Evolutionary conservation across 345 rosid species (phyloP).

Genomic region (Cardamine occulta): DNA sequence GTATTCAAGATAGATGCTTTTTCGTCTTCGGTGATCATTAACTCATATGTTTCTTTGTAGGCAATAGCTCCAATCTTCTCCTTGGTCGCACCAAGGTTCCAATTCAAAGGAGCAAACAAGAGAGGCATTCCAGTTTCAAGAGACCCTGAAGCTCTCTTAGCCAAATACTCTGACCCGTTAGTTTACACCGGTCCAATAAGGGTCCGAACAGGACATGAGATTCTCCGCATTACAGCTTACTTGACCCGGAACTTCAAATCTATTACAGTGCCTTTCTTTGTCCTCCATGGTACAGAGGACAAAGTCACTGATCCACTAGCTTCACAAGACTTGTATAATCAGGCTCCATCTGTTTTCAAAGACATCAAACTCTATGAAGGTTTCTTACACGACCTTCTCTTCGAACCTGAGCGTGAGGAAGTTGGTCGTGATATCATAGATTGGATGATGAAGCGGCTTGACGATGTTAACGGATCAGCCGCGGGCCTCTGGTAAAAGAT

Average conservation of each 20-base stretch:
- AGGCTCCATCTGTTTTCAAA: slow-evolving; percentile 77
- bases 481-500: slow-evolving; percentile 35
- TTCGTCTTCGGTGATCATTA: background rate
- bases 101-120: slow-evolving; percentile 98
- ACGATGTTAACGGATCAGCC: slow-evolving; percentile 36
- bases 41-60: slow-evolving; percentile 46
- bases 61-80: slow-evolving; percentile 94
- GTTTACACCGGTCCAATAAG: slow-evolving; percentile 98
- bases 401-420: slow-evolving; percentile 89
- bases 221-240: slow-evolving; percentile 75
- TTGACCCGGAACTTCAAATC: slow-evolving; percentile 71
- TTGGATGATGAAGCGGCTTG: slow-evolving; percentile 85
- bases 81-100: slow-evolving; percentile 76
- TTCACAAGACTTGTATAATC: slow-evolving; percentile 76
- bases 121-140: slow-evolving; percentile 95
- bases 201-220: slow-evolving; percentile 95
- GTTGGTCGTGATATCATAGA: slow-evolving; percentile 77
- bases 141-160: slow-evolving; percentile 88
- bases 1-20: slow-evolving; percentile 13
- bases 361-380: slow-evolving; percentile 93
- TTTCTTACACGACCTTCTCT: slow-evolving; percentile 89
- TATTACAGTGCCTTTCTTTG: slow-evolving; percentile 78
- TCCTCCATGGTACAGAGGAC: slow-evolving; percentile 94
- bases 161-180: slow-evolving; percentile 91
- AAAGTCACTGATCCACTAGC: slow-evolving; percentile 93